Evolutionary conservation across 2,329 filamentous ascomycete genomes (phyloP).

Genomic region (Fusarium sp.): DNA sequence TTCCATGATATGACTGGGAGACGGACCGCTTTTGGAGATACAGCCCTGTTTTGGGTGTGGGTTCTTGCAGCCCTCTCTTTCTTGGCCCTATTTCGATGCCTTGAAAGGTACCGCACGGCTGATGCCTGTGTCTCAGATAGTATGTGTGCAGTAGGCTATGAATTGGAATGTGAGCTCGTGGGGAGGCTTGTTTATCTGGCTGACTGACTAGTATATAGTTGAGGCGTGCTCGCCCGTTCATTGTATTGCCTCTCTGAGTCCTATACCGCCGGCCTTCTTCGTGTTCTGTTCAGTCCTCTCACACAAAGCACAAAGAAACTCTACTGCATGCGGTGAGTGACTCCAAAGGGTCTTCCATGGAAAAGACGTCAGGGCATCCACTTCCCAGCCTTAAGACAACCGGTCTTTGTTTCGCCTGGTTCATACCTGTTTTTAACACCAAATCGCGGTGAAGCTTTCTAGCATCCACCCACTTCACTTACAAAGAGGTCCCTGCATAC

Average conservation of each 20-base stretch:
- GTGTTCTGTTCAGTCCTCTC: constrained; percentile 12
- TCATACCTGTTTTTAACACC: constrained; percentile 26
- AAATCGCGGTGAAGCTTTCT: constrained; percentile 28
- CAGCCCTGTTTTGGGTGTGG: constrained; percentile 34
- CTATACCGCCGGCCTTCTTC: constrained; percentile 23
- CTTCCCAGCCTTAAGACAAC: constrained; percentile 33
- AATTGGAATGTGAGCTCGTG: constrained; percentile 26
- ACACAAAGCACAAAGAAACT: constrained; percentile 9
- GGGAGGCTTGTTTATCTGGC: background rate
- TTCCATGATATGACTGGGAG: constrained; percentile 38
- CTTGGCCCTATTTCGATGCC: constrained; percentile 27
- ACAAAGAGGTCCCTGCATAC: constrained; percentile 15
- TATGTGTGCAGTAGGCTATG: constrained; percentile 12
- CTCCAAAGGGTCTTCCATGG: constrained; percentile 31
- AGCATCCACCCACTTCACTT: constrained; percentile 30
- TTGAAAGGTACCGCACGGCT: constrained; percentile 14
- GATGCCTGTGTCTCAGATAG: constrained; percentile 33
- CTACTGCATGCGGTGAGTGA: constrained; percentile 38
- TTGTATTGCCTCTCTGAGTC: background rate
- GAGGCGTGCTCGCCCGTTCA: constrained; percentile 16
- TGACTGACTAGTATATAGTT: constrained; percentile 36
- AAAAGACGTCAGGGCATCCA: constrained; percentile 32
- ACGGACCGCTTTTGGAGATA: constrained; percentile 25
- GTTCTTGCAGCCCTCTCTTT: constrained; percentile 22
- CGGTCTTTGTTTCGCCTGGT: constrained; percentile 33